A percentile compares a stretch with the other conserved stretches of the same genome.
Conservation (phyloP, 192 early-diverging fungal genomes). For the Podila clonocystis region DNA sequence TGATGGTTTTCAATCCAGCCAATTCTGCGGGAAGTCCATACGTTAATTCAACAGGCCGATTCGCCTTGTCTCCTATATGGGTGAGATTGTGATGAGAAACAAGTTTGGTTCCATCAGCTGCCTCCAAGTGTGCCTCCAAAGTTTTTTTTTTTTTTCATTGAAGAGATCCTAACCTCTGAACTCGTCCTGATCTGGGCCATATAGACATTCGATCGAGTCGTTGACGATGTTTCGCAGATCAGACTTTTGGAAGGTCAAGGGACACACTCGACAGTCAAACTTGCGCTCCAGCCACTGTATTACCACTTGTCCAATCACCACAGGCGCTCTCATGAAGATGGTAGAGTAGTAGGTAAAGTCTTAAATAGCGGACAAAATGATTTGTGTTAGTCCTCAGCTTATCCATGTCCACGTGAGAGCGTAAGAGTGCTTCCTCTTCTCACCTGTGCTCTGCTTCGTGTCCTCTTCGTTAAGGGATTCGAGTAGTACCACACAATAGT, state of each 20-base stretch:
- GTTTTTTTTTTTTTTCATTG: no score
- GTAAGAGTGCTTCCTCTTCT: background rate
- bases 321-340: conserved; percentile 26
- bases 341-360: conserved; percentile 25
- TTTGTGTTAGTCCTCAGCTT: background rate
- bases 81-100: no score
- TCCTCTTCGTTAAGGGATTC: background rate
- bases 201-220: conserved; percentile 17
- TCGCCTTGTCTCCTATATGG: background rate
- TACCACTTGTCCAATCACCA: conserved; percentile 18
- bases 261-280: conserved; percentile 43
- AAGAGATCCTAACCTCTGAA: background rate
- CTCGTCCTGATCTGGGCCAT: conserved; percentile 19
- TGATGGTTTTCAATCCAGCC: background rate
- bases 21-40: background rate
- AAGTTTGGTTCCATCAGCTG: no score
- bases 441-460: background rate
- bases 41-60: conserved; percentile 1
- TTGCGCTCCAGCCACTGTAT: conserved; percentile 39
- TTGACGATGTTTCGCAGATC: conserved; percentile 40
- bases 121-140: background rate
- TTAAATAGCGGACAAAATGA: background rate
- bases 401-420: no score
- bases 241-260: conserved; percentile 20
- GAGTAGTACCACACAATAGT: conserved; percentile 17